Evolutionary conservation across 2,329 filamentous ascomycete genomes (phyloP).

Genomic region (Thelonectria rubi): DNA sequence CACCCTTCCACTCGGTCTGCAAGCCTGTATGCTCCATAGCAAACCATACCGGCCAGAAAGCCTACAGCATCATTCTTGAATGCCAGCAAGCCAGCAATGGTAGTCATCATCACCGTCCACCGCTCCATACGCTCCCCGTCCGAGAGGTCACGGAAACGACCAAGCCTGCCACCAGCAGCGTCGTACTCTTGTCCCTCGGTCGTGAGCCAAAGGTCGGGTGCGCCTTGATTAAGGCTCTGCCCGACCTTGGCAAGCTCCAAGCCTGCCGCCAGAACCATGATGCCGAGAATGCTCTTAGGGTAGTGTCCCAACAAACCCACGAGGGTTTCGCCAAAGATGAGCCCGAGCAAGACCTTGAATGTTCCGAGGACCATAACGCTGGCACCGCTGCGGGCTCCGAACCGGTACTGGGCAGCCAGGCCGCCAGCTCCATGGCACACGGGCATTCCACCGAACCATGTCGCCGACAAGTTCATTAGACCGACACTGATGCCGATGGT

Average conservation of each 20-base stretch:
- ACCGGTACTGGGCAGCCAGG: slow-evolving; percentile 88
- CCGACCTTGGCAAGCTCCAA: slow-evolving; percentile 88
- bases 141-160: slow-evolving; percentile 62
- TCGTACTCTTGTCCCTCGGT: slow-evolving; percentile 51
- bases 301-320: slow-evolving; percentile 75
- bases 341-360: slow-evolving; percentile 78
- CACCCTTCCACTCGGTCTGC: slow-evolving; percentile 54
- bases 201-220: slow-evolving; percentile 66
- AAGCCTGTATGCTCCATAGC: slow-evolving; percentile 73
- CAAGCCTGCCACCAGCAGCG: slow-evolving; percentile 43
- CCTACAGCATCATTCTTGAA: slow-evolving; percentile 92
- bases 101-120: slow-evolving; percentile 92
- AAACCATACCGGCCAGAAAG: slow-evolving; percentile 82
- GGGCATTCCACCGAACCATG: slow-evolving; percentile 96
- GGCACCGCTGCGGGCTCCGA: slow-evolving; percentile 87
- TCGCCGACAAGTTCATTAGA: slow-evolving; percentile 82
- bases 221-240: slow-evolving; percentile 80
- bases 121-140: slow-evolving; percentile 77
- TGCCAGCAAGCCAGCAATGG: slow-evolving; percentile 80
- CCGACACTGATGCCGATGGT: slow-evolving; percentile 83
- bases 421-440: slow-evolving; percentile 94
- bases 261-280: slow-evolving; percentile 91
- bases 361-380: slow-evolving; percentile 82
- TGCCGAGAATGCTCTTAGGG: slow-evolving; percentile 78
- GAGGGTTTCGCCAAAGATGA: slow-evolving; percentile 79